Evolutionary conservation across 2,329 filamentous ascomycete genomes (phyloP).

Genomic region (Penicillium fuscoglaucum): DNA sequence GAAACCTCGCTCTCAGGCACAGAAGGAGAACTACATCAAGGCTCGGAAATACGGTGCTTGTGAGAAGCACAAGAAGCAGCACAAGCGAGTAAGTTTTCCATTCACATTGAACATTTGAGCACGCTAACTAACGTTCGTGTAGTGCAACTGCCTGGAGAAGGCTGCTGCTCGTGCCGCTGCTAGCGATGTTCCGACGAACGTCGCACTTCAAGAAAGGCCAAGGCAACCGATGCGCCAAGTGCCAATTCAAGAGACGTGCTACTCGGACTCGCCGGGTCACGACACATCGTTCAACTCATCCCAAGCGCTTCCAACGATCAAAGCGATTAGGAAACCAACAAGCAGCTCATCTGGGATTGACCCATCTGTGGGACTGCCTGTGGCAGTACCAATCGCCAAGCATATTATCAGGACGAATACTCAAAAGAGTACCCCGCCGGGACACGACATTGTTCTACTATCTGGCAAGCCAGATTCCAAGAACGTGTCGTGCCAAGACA

Average conservation of each 20-base stretch:
- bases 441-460: neutral
- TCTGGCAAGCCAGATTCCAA: neutral
- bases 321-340: conserved; percentile 5
- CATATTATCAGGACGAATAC: neutral
- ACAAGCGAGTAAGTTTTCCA: conserved; percentile 40
- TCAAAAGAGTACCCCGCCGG: neutral
- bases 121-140: conserved; percentile 25
- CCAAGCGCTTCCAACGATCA: conserved; percentile 6
- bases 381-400: neutral
- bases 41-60: conserved; percentile 46
- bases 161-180: conserved; percentile 24
- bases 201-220: conserved; percentile 11
- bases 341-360: conserved; percentile 12
- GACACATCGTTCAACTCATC: conserved; percentile 9
- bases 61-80: conserved; percentile 47
- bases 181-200: conserved; percentile 18
- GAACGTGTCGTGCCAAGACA: neutral
- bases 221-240: conserved; percentile 1
- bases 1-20: conserved; percentile 43
- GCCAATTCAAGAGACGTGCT: conserved; percentile 8
- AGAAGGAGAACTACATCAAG: conserved; percentile 47
- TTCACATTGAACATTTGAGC: neutral
- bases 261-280: conserved; percentile 15
- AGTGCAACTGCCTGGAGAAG: conserved; percentile 46
- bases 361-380: conserved; percentile 8